Percentiles rank a stretch among this genome's conserved stretches.
These are phyloP conservation scores for Melanogaster broomeanus DNA, from an alignment of 768 basidiomycete genomes.

Conservation along the genomic window DNA sequence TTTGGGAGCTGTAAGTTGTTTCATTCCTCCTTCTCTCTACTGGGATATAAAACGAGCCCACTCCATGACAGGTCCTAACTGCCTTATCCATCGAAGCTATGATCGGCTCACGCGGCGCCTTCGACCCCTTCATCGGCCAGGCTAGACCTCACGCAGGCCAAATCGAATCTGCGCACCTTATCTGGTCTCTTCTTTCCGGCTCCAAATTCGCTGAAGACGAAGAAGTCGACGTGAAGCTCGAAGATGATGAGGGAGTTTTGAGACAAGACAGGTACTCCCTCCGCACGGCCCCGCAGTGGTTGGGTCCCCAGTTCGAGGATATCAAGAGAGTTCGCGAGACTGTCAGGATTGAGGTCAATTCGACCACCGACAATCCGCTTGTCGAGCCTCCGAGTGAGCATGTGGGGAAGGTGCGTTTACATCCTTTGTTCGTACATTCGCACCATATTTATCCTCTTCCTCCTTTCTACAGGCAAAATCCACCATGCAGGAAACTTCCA, in stretches of 20 bases:
- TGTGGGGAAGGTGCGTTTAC: constrained; percentile 18
- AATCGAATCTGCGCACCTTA: constrained; percentile 71
- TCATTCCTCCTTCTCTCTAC: not conserved
- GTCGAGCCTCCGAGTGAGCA: constrained; percentile 75
- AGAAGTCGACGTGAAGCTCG: constrained; percentile 76
- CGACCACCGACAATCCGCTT: constrained; percentile 88
- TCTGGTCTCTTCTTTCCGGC: constrained; percentile 68
- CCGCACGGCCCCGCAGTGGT: constrained; percentile 78
- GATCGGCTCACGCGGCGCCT: constrained; percentile 68
- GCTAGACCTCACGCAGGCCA: constrained; percentile 87
- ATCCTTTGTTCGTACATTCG: not conserved
- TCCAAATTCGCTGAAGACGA: constrained; percentile 64
- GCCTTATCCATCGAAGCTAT: constrained; percentile 87
- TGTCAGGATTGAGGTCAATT: constrained; percentile 77
- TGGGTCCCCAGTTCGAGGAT: constrained; percentile 86
- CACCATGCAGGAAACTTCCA: constrained; percentile 92
- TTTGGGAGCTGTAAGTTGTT: constrained; percentile 42
- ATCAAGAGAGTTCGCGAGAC: constrained; percentile 63
- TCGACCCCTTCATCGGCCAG: constrained; percentile 73
- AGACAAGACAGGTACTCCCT: constrained; percentile 74
- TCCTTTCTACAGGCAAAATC: constrained; percentile 43
- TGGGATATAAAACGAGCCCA: not conserved
- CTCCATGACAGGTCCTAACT: constrained; percentile 57
- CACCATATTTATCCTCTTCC: constrained; percentile 35
- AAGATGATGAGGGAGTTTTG: constrained; percentile 70